Evolutionary conservation across 768 basidiomycete genomes (phyloP).

Genomic region (Amanita jacksonii): DNA sequence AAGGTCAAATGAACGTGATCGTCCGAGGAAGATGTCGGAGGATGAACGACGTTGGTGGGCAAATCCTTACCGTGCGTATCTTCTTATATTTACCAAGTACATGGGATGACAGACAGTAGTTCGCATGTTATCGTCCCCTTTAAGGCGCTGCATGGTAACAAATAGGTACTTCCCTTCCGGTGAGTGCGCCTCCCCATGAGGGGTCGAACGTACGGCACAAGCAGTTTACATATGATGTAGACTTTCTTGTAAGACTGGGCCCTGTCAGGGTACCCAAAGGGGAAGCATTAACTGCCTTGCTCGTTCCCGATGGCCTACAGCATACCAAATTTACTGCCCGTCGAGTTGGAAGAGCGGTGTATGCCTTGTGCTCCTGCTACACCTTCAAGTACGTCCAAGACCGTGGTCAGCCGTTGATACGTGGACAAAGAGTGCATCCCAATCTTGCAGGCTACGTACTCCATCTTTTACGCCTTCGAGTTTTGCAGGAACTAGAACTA

Average conservation of each 20-base stretch:
- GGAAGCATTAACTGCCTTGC: constrained; percentile 11
- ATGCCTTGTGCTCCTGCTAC: constrained; percentile 53
- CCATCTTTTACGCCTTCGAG: constrained; percentile 60
- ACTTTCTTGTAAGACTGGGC: constrained; percentile 57
- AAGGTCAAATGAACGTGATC: constrained; percentile 20
- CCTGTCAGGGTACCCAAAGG: constrained; percentile 31
- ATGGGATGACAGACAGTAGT: constrained; percentile 10
- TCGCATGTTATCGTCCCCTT: constrained; percentile 53
- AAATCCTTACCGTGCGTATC: constrained; percentile 60
- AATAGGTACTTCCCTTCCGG: constrained; percentile 47
- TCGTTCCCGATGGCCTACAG: constrained; percentile 51
- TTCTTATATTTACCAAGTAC: constrained; percentile 11
- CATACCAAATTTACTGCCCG: constrained; percentile 50
- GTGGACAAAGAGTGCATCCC: constrained; percentile 22
- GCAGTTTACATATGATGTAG: constrained; percentile 22
- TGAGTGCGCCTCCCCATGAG: constrained; percentile 20
- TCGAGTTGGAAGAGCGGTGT: constrained; percentile 34
- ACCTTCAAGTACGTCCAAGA: constrained; percentile 29
- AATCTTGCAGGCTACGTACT: constrained; percentile 45
- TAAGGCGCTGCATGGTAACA: constrained; percentile 47
- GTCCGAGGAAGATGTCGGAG: constrained; percentile 47
- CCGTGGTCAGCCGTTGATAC: constrained; percentile 17
- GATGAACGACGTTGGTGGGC: constrained; percentile 62
- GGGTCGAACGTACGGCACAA: not conserved
- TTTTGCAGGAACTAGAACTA: constrained; percentile 67